These are phyloP conservation scores for Colletotrichum sp. DNA, from an alignment of 2,329 filamentous ascomycete genomes.

Conservation along the genomic window DNA sequence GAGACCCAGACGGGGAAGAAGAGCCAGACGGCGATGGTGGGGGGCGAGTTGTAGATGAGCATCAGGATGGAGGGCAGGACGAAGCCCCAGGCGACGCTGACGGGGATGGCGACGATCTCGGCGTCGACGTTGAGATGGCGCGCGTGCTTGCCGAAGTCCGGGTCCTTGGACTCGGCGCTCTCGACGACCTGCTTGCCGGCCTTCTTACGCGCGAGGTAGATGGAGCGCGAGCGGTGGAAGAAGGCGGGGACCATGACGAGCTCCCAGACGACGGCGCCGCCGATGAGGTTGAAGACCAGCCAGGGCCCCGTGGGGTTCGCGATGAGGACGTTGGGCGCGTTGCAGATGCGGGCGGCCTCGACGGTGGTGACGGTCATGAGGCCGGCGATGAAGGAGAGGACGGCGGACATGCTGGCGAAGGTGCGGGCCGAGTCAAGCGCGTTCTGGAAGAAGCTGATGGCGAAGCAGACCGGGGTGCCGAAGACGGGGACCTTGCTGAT, in stretches of 20 bases:
- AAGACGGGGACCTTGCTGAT: constrained; percentile 50
- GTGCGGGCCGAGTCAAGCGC: constrained; percentile 47
- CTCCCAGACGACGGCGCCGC: constrained; percentile 57
- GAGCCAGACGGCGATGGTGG: constrained; percentile 50
- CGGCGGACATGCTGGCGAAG: constrained; percentile 42
- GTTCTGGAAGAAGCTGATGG: constrained; percentile 54
- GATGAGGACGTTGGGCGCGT: constrained; percentile 38
- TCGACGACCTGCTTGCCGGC: constrained; percentile 21
- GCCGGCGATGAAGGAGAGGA: constrained; percentile 50
- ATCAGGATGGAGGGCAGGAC: constrained; percentile 51
- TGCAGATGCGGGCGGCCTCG: constrained; percentile 52
- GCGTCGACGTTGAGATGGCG: constrained; percentile 46
- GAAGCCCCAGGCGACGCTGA: constrained; percentile 52
- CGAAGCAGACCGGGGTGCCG: constrained; percentile 53
- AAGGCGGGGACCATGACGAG: constrained; percentile 56
- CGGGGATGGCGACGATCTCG: constrained; percentile 63
- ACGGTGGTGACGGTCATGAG: constrained; percentile 55
- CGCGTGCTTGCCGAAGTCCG: constrained; percentile 31
- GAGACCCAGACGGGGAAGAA: constrained; percentile 57
- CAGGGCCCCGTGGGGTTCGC: constrained; percentile 45
- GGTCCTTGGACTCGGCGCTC: constrained; percentile 28
- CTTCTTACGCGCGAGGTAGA: constrained; percentile 32
- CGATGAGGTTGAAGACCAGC: constrained; percentile 54
- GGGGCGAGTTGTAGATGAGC: constrained; percentile 44
- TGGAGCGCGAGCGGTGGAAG: constrained; percentile 44